Base-by-base conservation (phyloP, 2,329 filamentous ascomycete species). In the Hymenoscyphus infarciens region DNA sequence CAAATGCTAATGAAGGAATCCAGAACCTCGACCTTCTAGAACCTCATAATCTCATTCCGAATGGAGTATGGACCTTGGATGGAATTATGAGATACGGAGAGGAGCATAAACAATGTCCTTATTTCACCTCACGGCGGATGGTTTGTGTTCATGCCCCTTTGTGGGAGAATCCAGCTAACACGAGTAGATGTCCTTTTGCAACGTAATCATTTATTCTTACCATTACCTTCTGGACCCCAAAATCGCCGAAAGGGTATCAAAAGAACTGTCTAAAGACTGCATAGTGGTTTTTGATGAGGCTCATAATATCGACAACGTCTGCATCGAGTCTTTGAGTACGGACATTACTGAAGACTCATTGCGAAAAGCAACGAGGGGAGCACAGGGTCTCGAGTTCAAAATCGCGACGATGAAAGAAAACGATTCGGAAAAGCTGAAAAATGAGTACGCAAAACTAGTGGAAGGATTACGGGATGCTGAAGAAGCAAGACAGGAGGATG, bases 241-340 rank as follows among this genome's bases (percentile, higher is more conserved):
- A 75, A 99, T 99, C 71, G 95, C 95, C 13, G 95, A 99, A 74
- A 27, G 72, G 29, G 72, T 74, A 1, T 98, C 95, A 0, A 92
- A 90, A 75, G 95, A 99, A 72, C 85, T 99, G 11, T 97, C 95
- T 0, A 97, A 97, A 71, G 96, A 99, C 75, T 97, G 93, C 75
- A 99, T 99, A 59, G 91, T 99, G 22, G 95, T 99, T 2, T 99
- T 99, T 68, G 95, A 99, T 73, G 95, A 99, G 76, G 95, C 95
- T 15, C 95, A 99, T 79, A 99, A 99, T 73, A 99, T 99, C 70
- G 95, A 99, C 82, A 99, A 99, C 74, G 95, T 99, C 63, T 99
- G 96, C 75, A 99, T 99, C 69, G 95, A 99, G 74, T 94, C 95
- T 1, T 80, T 98, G 13, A 99, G 95, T 73, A 98, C 97, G 52